These are phyloP conservation scores for Leucoagaricus sp. DNA, from an alignment of 1,284 basidiomycete genomes.

Conservation along the genomic window DNA sequence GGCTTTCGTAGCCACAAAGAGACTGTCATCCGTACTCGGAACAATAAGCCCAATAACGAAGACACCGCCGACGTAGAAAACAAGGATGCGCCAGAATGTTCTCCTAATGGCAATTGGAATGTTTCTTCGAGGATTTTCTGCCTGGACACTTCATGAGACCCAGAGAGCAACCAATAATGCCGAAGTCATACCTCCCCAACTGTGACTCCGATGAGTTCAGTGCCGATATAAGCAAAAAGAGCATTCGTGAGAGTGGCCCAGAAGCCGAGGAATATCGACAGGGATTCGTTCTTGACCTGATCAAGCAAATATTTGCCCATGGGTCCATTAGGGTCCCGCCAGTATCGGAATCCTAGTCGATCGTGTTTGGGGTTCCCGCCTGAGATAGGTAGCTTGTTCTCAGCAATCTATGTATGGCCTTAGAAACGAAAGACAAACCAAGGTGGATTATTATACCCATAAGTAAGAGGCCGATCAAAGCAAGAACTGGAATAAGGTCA, in stretches of 20 bases:
- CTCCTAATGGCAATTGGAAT: slow-evolving; percentile 48
- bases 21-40: slow-evolving; percentile 42
- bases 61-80: slow-evolving; percentile 74
- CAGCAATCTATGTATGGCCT: background rate
- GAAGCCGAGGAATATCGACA: slow-evolving; percentile 60
- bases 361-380: slow-evolving; percentile 68
- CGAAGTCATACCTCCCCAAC: slow-evolving; percentile 42
- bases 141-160: slow-evolving; percentile 24
- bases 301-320: slow-evolving; percentile 47
- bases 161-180: background rate
- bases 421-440: slow-evolving; percentile 33
- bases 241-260: slow-evolving; percentile 56
- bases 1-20: slow-evolving; percentile 60
- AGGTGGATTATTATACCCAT: slow-evolving; percentile 58
- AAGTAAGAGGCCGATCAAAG: slow-evolving; percentile 61
- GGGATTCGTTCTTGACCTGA: slow-evolving; percentile 45
- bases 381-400: slow-evolving; percentile 16
- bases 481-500: slow-evolving; percentile 38
- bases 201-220: slow-evolving; percentile 50
- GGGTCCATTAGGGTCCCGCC: slow-evolving; percentile 48
- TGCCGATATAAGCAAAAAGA: slow-evolving; percentile 49
- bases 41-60: slow-evolving; percentile 72
- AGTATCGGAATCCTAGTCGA: slow-evolving; percentile 67
- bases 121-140: slow-evolving; percentile 46
- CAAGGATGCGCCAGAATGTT: slow-evolving; percentile 48